These are phyloP conservation scores for Komagataella pseudopastoris DNA, from an alignment of 805 yeast species.

Conservation along the genomic window DNA sequence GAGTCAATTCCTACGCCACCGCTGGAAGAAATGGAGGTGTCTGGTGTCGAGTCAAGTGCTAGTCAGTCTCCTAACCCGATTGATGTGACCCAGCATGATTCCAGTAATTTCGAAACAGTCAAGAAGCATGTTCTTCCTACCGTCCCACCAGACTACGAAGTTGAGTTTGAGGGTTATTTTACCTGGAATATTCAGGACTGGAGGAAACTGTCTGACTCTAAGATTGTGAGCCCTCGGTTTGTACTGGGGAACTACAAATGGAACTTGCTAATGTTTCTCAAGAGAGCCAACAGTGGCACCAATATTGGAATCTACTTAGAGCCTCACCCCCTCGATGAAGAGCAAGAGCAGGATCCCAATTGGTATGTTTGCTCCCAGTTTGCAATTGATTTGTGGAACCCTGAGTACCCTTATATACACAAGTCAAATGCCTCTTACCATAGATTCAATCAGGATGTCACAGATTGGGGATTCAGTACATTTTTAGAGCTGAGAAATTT, in stretches of 20 bases:
- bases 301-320: conserved; percentile 68
- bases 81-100: conserved; percentile 1
- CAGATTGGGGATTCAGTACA: conserved; percentile 94
- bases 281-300: conserved; percentile 45
- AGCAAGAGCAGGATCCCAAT: conserved; percentile 13
- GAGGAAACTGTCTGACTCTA: conserved; percentile 16
- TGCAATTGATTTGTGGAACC: conserved; percentile 74
- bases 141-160: conserved; percentile 18
- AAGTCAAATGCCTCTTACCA: conserved; percentile 57
- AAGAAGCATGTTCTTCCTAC: conserved; percentile 9
- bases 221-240: conserved; percentile 27
- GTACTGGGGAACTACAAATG: conserved; percentile 51
- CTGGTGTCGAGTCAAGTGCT: neutral
- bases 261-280: conserved; percentile 64
- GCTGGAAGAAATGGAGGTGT: neutral
- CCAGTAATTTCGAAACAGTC: neutral
- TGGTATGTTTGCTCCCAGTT: conserved; percentile 94
- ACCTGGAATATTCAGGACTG: conserved; percentile 27
- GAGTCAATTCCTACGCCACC: neutral
- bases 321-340: conserved; percentile 35
- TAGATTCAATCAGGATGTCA: conserved; percentile 59
- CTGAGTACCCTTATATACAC: conserved; percentile 49
- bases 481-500: conserved; percentile 47
- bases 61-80: neutral
- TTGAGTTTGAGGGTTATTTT: conserved; percentile 13